Evolutionary conservation across 441 rosid species (phyloP).

Genomic region (Lepidium campestre): DNA sequence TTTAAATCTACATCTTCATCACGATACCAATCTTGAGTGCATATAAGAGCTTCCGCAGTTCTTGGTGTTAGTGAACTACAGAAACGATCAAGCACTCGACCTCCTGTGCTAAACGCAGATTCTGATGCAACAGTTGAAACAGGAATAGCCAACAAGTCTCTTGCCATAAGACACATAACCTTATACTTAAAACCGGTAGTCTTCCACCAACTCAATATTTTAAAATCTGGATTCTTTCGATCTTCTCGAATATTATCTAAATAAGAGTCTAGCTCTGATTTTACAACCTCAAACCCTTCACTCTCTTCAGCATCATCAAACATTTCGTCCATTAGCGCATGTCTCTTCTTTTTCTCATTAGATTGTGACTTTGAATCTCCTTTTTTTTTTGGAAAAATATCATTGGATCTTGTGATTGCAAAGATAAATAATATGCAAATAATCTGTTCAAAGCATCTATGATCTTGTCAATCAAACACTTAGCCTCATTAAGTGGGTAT

Average conservation of each 20-base stretch:
- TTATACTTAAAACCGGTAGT: not conserved
- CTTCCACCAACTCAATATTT: not conserved
- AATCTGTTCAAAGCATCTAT: not conserved
- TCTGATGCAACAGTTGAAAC: not conserved
- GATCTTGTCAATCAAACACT: no score
- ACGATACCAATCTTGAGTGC: no score
- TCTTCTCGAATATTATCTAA: not conserved
- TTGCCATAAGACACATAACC: not conserved
- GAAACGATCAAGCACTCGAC: not conserved
- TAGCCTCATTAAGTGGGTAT: no score
- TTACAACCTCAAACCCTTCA: not conserved
- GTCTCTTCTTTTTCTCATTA: not conserved
- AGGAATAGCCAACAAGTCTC: not conserved
- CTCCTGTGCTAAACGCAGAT: not conserved
- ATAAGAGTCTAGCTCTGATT: not conserved
- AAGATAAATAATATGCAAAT: not conserved
- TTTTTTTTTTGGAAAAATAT: not conserved
- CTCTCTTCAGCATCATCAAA: conserved; percentile 4
- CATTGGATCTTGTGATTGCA: not conserved
- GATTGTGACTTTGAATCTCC: not conserved
- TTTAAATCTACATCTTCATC: no score
- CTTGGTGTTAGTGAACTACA: not conserved
- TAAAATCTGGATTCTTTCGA: not conserved
- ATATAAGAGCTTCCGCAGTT: not conserved
- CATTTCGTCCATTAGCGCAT: not conserved